Evolutionary conservation across 1,284 basidiomycete species (phyloP).

Genomic region (Phaffia rhodozyma): DNA sequence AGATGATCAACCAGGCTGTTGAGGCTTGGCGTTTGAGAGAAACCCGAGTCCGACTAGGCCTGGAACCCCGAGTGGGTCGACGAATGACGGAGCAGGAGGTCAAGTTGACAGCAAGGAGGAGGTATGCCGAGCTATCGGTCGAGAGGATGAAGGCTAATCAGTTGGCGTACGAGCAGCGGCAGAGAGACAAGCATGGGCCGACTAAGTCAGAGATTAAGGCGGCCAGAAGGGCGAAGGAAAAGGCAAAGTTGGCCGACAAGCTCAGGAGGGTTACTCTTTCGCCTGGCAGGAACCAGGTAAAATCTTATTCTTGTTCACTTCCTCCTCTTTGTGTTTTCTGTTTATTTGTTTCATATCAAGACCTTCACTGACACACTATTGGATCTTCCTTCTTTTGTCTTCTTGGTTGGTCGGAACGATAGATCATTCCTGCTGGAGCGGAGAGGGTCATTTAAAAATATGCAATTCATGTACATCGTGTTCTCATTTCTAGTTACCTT

Average conservation of each 20-base stretch:
- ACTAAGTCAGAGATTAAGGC: neutral
- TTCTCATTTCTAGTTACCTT: too few relatives aligned
- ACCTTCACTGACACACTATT: too few relatives aligned
- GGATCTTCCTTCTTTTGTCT: too few relatives aligned
- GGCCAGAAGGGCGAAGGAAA: neutral
- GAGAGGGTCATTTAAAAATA: too few relatives aligned
- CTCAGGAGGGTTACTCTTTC: neutral
- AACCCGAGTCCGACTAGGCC: neutral
- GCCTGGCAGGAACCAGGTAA: constrained; percentile 5
- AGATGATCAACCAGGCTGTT: neutral
- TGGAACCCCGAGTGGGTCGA: constrained; percentile 14
- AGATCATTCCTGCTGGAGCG: too few relatives aligned
- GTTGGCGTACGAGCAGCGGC: neutral
- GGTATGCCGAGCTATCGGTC: constrained; percentile 9
- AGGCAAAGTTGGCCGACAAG: neutral
- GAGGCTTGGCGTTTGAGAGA: neutral
- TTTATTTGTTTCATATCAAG: too few relatives aligned
- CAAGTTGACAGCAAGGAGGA: constrained; percentile 8
- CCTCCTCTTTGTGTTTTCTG: too few relatives aligned
- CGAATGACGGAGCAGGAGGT: constrained; percentile 6
- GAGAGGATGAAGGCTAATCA: neutral
- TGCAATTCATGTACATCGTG: too few relatives aligned
- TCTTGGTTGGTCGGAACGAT: too few relatives aligned
- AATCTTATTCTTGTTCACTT: too few relatives aligned
- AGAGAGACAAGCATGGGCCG: constrained; percentile 5